These are phyloP conservation scores for Hyphopichia burtonii DNA, from an alignment of 1,139 yeast genomes.

Conservation along the genomic window DNA sequence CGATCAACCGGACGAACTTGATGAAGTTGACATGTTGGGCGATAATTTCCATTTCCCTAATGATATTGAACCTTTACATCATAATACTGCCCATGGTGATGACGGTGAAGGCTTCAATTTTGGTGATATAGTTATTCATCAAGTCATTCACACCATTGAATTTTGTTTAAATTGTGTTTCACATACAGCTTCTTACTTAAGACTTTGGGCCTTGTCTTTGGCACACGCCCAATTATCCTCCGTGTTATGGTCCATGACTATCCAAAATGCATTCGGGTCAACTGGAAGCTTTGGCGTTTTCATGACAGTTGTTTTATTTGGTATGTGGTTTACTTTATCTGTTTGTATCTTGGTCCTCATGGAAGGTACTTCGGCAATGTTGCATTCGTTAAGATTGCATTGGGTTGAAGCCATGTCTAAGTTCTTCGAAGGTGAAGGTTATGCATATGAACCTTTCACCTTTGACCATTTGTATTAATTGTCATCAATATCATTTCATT, in stretches of 20 bases:
- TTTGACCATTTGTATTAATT: constrained; percentile 1
- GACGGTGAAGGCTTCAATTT: constrained; percentile 30
- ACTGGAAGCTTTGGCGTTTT: constrained; percentile 51
- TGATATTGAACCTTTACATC: constrained; percentile 45
- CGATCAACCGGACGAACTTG: constrained; percentile 22
- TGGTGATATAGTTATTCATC: constrained; percentile 78
- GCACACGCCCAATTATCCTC: constrained; percentile 78
- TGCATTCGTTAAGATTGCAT: constrained; percentile 78
- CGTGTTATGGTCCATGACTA: constrained; percentile 79
- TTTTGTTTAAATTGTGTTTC: constrained; percentile 77
- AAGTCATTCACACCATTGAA: constrained; percentile 77
- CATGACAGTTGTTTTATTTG: constrained; percentile 61
- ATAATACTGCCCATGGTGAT: constrained; percentile 17
- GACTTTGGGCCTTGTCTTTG: constrained; percentile 77
- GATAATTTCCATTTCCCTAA: constrained; percentile 42
- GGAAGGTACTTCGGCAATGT: constrained; percentile 90
- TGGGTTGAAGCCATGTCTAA: constrained; percentile 90
- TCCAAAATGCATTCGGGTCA: constrained; percentile 52
- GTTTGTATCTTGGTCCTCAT: constrained; percentile 71
- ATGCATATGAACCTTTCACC: constrained; percentile 62
- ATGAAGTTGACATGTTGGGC: constrained; percentile 18
- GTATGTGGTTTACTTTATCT: constrained; percentile 76
- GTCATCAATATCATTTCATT: neutral
- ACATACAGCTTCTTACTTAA: constrained; percentile 74
- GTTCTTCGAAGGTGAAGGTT: constrained; percentile 81